Percentiles rank a stretch among this genome's conserved stretches.
These are phyloP conservation scores for Mycena leptocephala DNA, from an alignment of 768 basidiomycete genomes.

Conservation along the genomic window DNA sequence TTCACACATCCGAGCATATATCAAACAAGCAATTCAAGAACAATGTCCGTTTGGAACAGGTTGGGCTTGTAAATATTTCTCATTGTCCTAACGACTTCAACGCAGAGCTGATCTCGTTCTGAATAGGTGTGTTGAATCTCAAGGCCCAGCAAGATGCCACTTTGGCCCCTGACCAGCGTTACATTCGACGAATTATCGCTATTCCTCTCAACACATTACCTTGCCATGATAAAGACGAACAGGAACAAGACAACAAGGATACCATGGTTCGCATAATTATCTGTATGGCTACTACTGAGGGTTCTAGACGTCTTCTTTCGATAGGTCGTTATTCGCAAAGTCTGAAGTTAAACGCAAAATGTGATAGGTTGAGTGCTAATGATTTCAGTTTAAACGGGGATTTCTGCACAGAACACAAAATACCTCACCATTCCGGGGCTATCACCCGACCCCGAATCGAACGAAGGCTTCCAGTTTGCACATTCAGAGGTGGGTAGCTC, in stretches of 20 bases:
- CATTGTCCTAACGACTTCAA: neutral
- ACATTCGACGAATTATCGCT: slow-evolving; percentile 36
- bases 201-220: neutral
- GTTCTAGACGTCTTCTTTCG: neutral
- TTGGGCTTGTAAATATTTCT: slow-evolving; percentile 26
- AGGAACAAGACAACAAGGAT: neutral
- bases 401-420: too few species aligned
- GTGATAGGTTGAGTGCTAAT: too few species aligned
- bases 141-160: slow-evolving; percentile 26
- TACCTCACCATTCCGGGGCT: too few species aligned
- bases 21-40: slow-evolving; percentile 16
- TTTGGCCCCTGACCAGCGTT: too few species aligned
- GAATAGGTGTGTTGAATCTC: slow-evolving; percentile 25
- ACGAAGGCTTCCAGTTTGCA: too few species aligned
- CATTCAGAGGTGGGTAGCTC: too few species aligned
- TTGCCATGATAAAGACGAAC: slow-evolving; percentile 24
- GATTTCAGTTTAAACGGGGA: too few species aligned
- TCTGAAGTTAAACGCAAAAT: too few species aligned
- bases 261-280: slow-evolving; percentile 36
- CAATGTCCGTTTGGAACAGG: slow-evolving; percentile 31
- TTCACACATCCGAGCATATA: slow-evolving; percentile 34
- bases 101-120: slow-evolving; percentile 9
- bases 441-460: too few species aligned
- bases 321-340: neutral
- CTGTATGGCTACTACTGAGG: slow-evolving; percentile 37